Evolutionary conservation across 352 stramenopile species (phyloP), one percentile per base, ranked within the genome.

Genomic region (Pythium aquatile): DNA sequence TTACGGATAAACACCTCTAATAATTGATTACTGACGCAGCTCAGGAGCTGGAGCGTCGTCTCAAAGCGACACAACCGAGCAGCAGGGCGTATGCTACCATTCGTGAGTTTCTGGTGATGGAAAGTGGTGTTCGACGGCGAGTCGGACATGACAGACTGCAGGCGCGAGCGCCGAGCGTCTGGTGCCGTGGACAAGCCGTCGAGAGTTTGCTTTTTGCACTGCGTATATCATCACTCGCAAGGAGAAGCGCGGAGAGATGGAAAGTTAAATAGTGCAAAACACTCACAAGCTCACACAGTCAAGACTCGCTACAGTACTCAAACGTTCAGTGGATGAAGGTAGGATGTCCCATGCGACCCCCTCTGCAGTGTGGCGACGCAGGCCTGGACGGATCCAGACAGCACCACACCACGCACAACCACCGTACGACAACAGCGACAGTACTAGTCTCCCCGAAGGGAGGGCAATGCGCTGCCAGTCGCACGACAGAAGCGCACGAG

Each of bases 211-310:
- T 91, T 57, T 91, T 61, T 86, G 81, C 83, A 91, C 80, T 85
- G 81, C 83, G 80, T 91, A 91, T 91, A 91, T 87, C 80, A 88
- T 74, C 63, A 73, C 65, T 71, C 66, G 63, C 74, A 87, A 67
- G 58, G 71, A 72, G 44, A 49, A 63, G 61, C 47, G 77, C 69
- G 72, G 53, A 63, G 69, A 61, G 77, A 75, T 88, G 73, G 78
- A 91, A 91, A 90, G 79, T 83, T 70, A 81, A 88, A 85, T 70
- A 82, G 79, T 83, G 77, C 74, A 76, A 40, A 6, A 58, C 28
- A 44, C 0, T 11, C 16, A 42, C 7, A 53, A 2, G 42, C 9
- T 42, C 11, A 49, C 11, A 26, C 24, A 24, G 29, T 61, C 26
- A 28, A 59, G 8, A 52, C 13, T 51, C 28, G 42, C 29, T 17